Percentiles rank a stretch among this genome's conserved stretches.
Evolutionary conservation across 2,329 filamentous ascomycete genomes (phyloP).

Genomic region (Cryphonectria carpinicola): DNA sequence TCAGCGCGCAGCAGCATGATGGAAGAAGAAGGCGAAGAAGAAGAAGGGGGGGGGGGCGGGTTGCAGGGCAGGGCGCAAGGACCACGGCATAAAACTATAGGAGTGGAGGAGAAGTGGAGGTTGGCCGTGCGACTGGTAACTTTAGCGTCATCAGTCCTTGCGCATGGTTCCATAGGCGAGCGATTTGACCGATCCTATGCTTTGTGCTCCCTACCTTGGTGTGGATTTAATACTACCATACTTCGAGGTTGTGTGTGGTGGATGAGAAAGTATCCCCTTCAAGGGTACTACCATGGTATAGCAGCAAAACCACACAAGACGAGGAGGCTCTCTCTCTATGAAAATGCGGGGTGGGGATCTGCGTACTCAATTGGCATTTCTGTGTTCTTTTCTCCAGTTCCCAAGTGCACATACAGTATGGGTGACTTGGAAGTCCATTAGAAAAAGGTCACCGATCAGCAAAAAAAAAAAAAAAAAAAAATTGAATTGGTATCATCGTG

Average conservation of each 20-base stretch:
- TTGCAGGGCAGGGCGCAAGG: background rate
- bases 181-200: background rate
- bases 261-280: background rate
- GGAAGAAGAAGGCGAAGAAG: no score
- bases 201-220: background rate
- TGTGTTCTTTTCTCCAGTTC: no score
- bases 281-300: background rate
- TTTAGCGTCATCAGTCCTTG: background rate
- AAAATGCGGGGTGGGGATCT: no score
- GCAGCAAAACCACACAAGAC: no score
- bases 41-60: no score
- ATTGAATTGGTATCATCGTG: no score
- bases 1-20: background rate
- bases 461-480: background rate
- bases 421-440: background rate
- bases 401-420: no score
- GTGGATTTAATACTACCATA: background rate
- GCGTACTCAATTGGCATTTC: no score
- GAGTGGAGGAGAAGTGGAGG: background rate
- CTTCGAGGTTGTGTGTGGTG: no score
- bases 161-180: background rate
- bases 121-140: background rate
- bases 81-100: background rate
- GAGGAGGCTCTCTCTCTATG: no score
- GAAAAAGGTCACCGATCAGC: background rate